A percentile compares a stretch with the other conserved stretches of the same genome.
These are phyloP conservation scores for Rhizodiscina lignyota DNA, from an alignment of 495 filamentous ascomycete genomes.

Conservation along the genomic window DNA sequence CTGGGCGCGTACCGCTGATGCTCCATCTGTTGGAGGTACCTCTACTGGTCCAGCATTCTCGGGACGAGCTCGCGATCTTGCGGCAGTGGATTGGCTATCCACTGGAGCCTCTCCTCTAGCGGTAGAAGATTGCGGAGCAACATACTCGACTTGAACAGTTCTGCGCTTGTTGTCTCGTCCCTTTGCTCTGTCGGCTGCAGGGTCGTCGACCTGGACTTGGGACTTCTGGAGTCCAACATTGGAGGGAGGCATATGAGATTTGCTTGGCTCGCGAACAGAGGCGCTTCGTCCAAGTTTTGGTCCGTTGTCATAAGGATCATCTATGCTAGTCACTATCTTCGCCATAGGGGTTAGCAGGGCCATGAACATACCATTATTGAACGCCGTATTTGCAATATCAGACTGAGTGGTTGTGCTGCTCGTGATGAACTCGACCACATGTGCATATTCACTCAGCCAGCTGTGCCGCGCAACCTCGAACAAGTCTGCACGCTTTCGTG, in stretches of 20 bases:
- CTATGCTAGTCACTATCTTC: too few species aligned
- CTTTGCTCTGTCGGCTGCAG: constrained; percentile 46
- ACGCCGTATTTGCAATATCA: constrained; percentile 72
- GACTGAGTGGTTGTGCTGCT: constrained; percentile 77
- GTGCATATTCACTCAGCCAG: constrained; percentile 91
- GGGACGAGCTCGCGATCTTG: constrained; percentile 31
- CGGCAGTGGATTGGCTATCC: constrained; percentile 14
- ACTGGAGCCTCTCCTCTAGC: constrained; percentile 36
- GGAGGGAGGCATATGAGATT: constrained; percentile 37
- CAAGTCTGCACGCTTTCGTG: constrained; percentile 82
- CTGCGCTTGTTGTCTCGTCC: constrained; percentile 73
- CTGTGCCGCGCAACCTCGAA: constrained; percentile 97
- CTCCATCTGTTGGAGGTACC: too few species aligned
- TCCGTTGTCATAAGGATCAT: constrained; percentile 32
- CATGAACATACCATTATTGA: constrained; percentile 40
- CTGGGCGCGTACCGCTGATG: constrained; percentile 9
- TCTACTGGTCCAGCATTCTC: constrained; percentile 33
- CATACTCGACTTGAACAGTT: constrained; percentile 97
- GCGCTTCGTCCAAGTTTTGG: constrained; percentile 62
- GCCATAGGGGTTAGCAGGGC: too few species aligned
- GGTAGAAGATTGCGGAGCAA: constrained; percentile 76
- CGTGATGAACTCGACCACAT: constrained; percentile 90
- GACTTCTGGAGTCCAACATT: not conserved
- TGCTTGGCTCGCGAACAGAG: constrained; percentile 78
- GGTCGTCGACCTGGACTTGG: constrained; percentile 46